Evolutionary conservation across 179 eudicot genomes (phyloP), one percentile per base, ranked within the genome.

Genomic region (Beta lomatogona): DNA sequence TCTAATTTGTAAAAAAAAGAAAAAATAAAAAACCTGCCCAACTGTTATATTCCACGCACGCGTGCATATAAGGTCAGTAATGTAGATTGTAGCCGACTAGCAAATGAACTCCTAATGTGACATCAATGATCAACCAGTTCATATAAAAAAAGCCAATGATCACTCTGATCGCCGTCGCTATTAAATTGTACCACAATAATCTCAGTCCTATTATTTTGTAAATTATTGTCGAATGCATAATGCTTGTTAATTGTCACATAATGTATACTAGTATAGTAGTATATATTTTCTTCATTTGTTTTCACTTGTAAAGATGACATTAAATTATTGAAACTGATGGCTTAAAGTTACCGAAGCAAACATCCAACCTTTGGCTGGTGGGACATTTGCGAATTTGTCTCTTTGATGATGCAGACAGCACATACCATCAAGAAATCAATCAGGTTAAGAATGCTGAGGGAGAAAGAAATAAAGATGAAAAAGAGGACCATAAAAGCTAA

Each of bases 361-460:
- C 21, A 52, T 78, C 82, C 82, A 82, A 73, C 74, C 61, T 77
- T 50, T 55, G 52, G 19, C 69, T 64, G 68, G 81, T 73, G 57
- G 78, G 78, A 77, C 79, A 70, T 60, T 41, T 77, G 61, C 50
- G 28, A 15, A n/a, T 64, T 52, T 82, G 80, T 81, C 58, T 58
- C 59, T 77, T 50, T 45, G 70, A 60, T 71, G 81, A 82, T 52
- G 31, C 14, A 77, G 80, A 82, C 81, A 71, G 0, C 73, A 70
- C 58, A 69, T 22, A 70, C 13, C 57, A 58, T 48, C 76, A 44
- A 81, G 12, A 53, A 41, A 11, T 75, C 79, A 55, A 81, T 75
- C 79, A 81, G 21, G 45, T 73, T 28, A 61, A 53, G 21, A 15
- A 10, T 18, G 3, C n/a, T 5, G 14, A 5, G 15, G n/a, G 9